Base-by-base conservation (phyloP, 108 stramenopile genomes). In the Fistulifera solaris region DNA sequence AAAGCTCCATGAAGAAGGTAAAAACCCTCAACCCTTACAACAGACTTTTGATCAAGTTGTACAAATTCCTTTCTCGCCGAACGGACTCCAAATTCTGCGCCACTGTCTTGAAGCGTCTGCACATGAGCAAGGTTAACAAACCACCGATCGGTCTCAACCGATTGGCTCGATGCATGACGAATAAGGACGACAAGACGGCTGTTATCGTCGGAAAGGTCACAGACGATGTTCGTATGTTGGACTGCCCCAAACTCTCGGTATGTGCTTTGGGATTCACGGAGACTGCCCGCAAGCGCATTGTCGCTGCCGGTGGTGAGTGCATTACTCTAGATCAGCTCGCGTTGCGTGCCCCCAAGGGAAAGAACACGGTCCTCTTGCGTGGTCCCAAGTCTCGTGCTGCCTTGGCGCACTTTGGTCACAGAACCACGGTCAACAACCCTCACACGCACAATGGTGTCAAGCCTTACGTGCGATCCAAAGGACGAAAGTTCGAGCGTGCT, bases 401-500 rank as follows among this genome's bases (percentile, higher is more conserved):
- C 35, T 61, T 93, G 61, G 71, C 89, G 58, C 95, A 98, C 90
- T 99, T 99, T 61, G 99, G 99, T 58, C 94, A 98, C 80, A 66
- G 75, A 54, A 83, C 83, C 16, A 65, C 81, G 38, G 88, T 90
- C 72, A 87, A 68, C 75, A 87, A 87, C 70, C 87, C 89, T 48
- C 86, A 92, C 70, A 92, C 87, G 35, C 89, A 93, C 77, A 85
- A 87, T 73, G 81, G 76, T 60, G 89, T 91, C 84, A 98, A 97
- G 84, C 99, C 99, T 16, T 97, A 93, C 67, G 94, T 96, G 53
- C 93, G 96, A 68, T 80, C 86, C 76, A 98, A 98, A 77, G 99
- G 99, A 71, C 88, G 97, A 80, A 99, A 99, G 80, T 99, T 99
- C 85, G 99, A 99, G 85, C 80, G 80, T 63, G 99, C 99, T 59